Evolutionary conservation across 352 stramenopile species (phyloP), one percentile per base, ranked within the genome.

Genomic region (Phytophthora melonis): DNA sequence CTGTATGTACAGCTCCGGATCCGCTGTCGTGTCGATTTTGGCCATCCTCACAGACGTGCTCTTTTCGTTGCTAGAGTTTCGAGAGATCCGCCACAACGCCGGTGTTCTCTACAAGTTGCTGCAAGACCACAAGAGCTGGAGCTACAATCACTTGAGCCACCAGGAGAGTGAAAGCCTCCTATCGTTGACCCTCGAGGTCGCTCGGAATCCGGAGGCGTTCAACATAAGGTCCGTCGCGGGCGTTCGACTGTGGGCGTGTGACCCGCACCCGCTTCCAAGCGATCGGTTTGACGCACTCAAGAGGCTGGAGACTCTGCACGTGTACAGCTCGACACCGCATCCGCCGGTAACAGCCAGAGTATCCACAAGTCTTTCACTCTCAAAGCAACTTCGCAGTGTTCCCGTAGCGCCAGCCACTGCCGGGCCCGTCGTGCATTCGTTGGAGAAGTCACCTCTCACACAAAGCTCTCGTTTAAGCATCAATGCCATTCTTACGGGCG

Each of bases 71-170:
- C 21, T 60, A 3, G 49, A 72, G 41, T 66, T 63, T 54, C 49
- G 58, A n/a, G 57, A 72, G 30, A 34, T 72, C n/a, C 57, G 18
- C 3, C 7, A 53, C 25, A 61, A 63, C 36, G 36, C 49, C 5
- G 27, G 57, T 11, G n/a, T 16, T 4, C 11, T 72, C 8, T 50
- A 57, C 34, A 25, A 58, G 3, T 53, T 58, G 9, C 25, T 56
- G 1, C 39, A 19, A 58, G 53, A 49, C 21, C 32, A 57, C 14
- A 34, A 52, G 34, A 34, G 5, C 11, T n/a, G 34, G 34, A 3
- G 34, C 11, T 43, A 43, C 34, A 43, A 14, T 6, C 34, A 43
- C 34, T 6, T 43, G 34, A 14, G 1, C 34, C 11, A 43, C 34
- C 34, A 43, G 34, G 34, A 43, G 11, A 43, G 11, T 6, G 34